phyloP scores from a whole-genome alignment of 768 basidiomycete species.

The Podaxis rugospora region DNA sequence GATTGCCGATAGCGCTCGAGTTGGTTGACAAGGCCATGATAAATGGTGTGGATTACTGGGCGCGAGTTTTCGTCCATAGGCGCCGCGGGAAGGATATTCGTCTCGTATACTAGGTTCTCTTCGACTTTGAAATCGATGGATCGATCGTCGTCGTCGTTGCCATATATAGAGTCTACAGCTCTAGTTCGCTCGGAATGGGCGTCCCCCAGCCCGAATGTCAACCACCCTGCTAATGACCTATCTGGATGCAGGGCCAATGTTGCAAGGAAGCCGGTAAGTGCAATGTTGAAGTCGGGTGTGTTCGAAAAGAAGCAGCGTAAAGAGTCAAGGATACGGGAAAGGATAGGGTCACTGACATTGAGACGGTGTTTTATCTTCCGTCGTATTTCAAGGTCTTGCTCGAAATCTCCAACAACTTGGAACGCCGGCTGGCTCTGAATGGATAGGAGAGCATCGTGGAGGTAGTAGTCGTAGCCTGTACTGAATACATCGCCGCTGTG shows the following conservation, averaged over 20 bases:
- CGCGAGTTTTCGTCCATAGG: conserved; percentile 67
- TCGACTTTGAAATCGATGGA: conserved; percentile 78
- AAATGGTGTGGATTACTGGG: conserved; percentile 77
- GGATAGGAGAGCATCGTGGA: conserved; percentile 65
- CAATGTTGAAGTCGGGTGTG: conserved; percentile 82
- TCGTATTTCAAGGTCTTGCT: conserved; percentile 20
- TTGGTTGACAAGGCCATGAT: conserved; percentile 76
- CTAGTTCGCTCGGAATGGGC: conserved; percentile 10
- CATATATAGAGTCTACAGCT: conserved; percentile 16
- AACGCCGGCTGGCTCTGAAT: conserved; percentile 67
- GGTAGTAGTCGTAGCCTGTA: conserved; percentile 82
- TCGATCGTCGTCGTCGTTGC: conserved; percentile 69
- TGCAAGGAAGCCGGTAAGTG: conserved; percentile 78
- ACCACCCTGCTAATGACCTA: conserved; percentile 84
- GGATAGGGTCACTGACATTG: conserved; percentile 71
- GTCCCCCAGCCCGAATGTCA: conserved; percentile 62
- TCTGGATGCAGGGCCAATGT: conserved; percentile 82
- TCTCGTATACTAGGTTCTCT: conserved; percentile 55
- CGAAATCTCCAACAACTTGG: conserved; percentile 37
- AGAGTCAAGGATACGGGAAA: conserved; percentile 65
- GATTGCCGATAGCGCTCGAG: conserved; percentile 74
- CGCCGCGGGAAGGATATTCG: conserved; percentile 56
- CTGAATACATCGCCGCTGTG: conserved; percentile 72
- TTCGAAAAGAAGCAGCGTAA: conserved; percentile 82
- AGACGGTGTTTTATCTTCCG: conserved; percentile 64